Evolutionary conservation across 2,329 filamentous ascomycete species (phyloP).

Genomic region (Penicillium sp.): DNA sequence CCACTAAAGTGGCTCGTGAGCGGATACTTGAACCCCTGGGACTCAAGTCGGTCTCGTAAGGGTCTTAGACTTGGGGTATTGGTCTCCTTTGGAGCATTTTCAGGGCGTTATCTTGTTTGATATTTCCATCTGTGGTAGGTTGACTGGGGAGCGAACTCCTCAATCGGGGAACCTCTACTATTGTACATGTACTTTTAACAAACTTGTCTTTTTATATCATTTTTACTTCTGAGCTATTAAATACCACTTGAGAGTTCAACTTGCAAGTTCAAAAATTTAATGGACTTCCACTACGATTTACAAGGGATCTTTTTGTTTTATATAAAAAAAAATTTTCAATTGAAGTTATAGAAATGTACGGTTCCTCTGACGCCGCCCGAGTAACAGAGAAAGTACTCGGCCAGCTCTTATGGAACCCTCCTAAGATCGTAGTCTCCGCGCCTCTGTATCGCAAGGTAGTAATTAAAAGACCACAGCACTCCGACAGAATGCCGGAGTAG

Average conservation of each 20-base stretch:
- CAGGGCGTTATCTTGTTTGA: conserved; percentile 34
- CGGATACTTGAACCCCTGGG: conserved; percentile 62
- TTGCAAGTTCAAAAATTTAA: background rate
- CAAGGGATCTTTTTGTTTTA: background rate
- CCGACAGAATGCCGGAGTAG: conserved; percentile 67
- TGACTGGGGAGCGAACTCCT: conserved; percentile 18
- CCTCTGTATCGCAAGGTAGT: conserved; percentile 63
- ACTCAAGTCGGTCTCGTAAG: conserved; percentile 31
- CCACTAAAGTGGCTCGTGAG: conserved; percentile 71
- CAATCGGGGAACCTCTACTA: conserved; percentile 21
- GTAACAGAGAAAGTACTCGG: conserved; percentile 65
- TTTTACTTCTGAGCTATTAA: conserved; percentile 15
- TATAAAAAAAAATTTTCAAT: background rate
- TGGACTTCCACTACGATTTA: background rate
- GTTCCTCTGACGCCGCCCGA: conserved; percentile 82
- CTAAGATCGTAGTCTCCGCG: conserved; percentile 52
- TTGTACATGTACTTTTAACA: conserved; percentile 38
- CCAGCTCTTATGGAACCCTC: conserved; percentile 70
- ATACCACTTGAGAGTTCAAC: conserved; percentile 11
- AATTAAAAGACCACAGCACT: conserved; percentile 56
- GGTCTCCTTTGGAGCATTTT: conserved; percentile 35
- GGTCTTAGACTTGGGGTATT: conserved; percentile 18
- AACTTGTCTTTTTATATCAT: conserved; percentile 19
- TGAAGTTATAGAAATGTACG: conserved; percentile 54
- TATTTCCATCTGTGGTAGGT: conserved; percentile 23